phyloP scores from a whole-genome alignment of 148 eudicot genomes.

The Rhododendron ferrugineum region DNA sequence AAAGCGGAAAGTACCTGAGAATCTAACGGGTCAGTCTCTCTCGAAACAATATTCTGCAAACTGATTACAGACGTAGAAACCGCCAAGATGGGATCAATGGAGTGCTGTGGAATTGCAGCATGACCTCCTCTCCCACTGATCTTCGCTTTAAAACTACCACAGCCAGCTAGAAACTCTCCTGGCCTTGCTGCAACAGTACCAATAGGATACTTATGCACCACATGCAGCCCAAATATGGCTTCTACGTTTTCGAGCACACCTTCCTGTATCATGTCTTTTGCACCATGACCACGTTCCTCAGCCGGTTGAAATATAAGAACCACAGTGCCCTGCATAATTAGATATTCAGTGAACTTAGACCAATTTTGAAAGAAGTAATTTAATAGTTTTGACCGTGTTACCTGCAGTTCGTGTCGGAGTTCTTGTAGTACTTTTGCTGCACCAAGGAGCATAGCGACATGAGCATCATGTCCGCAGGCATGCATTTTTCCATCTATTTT shows the following conservation, averaged over 20 bases:
- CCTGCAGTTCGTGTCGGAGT: constrained; percentile 24
- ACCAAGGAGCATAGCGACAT: constrained; percentile 46
- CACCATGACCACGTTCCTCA: constrained; percentile 38
- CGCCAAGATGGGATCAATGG: constrained; percentile 38
- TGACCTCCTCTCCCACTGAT: constrained; percentile 26
- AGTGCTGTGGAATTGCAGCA: constrained; percentile 23
- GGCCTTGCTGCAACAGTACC: constrained; percentile 28
- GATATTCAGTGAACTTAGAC: background rate
- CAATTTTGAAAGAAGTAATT: background rate
- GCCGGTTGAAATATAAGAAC: constrained; percentile 40
- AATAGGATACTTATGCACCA: constrained; percentile 15
- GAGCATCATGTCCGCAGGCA: constrained; percentile 54
- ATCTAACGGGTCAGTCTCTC: constrained; percentile 40
- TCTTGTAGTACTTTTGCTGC: constrained; percentile 36
- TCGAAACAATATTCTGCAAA: constrained; percentile 36
- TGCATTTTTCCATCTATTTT: constrained; percentile 43
- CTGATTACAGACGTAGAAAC: constrained; percentile 29
- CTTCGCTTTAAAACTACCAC: constrained; percentile 32
- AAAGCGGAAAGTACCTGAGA: constrained; percentile 23
- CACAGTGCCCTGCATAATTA: constrained; percentile 28
- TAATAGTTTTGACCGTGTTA: background rate
- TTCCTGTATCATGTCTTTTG: constrained; percentile 30
- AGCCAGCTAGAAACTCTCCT: constrained; percentile 35
- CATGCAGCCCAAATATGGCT: constrained; percentile 33
- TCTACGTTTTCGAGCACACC: constrained; percentile 26